phyloP scores from a whole-genome alignment of 208 protist genomes.

The Trichomonas gallinae region DNA sequence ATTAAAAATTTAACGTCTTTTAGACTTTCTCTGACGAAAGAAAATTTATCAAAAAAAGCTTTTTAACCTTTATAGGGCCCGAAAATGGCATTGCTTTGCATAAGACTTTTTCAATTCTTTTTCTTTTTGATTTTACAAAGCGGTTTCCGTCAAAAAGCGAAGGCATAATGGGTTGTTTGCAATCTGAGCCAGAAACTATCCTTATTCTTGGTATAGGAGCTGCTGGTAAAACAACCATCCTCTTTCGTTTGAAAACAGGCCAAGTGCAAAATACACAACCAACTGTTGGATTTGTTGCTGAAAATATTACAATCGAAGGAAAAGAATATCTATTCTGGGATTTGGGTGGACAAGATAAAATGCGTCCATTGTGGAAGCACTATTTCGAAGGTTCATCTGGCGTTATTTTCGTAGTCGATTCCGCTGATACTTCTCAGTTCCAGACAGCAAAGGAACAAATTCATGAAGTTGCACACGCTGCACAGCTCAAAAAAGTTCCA shows the following conservation, averaged over 20 bases:
- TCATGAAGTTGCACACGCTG: slow-evolving; percentile 76
- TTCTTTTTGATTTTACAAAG: neutral
- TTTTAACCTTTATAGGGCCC: too few species aligned
- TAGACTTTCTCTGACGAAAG: too few species aligned
- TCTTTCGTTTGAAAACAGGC: slow-evolving; percentile 84
- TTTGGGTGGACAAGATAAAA: slow-evolving; percentile 83
- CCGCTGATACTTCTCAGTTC: slow-evolving; percentile 71
- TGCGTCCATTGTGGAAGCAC: slow-evolving; percentile 80
- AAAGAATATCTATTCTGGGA: slow-evolving; percentile 78
- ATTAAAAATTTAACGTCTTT: too few species aligned
- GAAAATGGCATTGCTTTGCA: too few species aligned
- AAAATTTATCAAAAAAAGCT: too few species aligned
- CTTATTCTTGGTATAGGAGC: slow-evolving; percentile 33
- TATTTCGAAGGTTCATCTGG: slow-evolving; percentile 83
- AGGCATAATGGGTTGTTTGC: neutral
- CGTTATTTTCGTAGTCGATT: slow-evolving; percentile 91
- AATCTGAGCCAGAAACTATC: neutral
- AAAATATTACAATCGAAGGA: slow-evolving; percentile 61
- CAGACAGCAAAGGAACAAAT: slow-evolving; percentile 42
- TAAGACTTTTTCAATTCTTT: too few species aligned
- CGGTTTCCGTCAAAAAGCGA: neutral
- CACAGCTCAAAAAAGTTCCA: slow-evolving; percentile 76
- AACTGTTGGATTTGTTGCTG: slow-evolving; percentile 75
- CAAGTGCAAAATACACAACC: slow-evolving; percentile 78
- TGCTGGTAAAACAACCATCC: slow-evolving; percentile 60